Percentiles rank a stretch among this genome's conserved stretches.
Conservation (phyloP, 495 filamentous ascomycete genomes). For the Aspergillus nidulans region DNA sequence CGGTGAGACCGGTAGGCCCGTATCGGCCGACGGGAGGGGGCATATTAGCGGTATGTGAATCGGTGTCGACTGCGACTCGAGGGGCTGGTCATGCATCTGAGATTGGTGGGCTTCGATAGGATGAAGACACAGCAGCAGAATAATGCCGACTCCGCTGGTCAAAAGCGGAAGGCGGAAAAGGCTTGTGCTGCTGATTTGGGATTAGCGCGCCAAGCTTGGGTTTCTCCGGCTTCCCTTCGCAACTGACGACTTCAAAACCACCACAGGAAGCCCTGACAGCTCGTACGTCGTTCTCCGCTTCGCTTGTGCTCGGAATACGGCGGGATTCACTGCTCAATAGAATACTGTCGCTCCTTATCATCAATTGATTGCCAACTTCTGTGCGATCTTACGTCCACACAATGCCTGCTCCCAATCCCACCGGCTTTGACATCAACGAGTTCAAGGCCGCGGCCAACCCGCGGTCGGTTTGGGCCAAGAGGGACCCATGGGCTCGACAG, state of each 20-base stretch:
- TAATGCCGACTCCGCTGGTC: conserved; percentile 1
- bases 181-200: conserved; percentile 22
- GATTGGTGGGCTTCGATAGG: conserved; percentile 10
- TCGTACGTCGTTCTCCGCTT: background rate
- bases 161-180: conserved; percentile 18
- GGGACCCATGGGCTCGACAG: conserved; percentile 86
- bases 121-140: background rate
- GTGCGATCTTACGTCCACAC: conserved; percentile 13
- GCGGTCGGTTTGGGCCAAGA: conserved; percentile 50
- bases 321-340: conserved; percentile 6
- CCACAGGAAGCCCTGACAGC: background rate
- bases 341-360: background rate
- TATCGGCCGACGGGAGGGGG: conserved; percentile 49
- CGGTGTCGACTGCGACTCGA: conserved; percentile 6
- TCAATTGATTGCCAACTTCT: conserved; percentile 2
- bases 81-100: conserved; percentile 20
- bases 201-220: conserved; percentile 28
- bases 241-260: conserved; percentile 13
- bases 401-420: conserved; percentile 64
- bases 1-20: conserved; percentile 43
- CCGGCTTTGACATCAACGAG: conserved; percentile 75
- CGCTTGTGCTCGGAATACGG: conserved; percentile 14
- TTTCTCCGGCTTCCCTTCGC: conserved; percentile 16
- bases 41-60: conserved; percentile 16
- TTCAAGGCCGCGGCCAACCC: conserved; percentile 62